Evolutionary conservation across 129 eudicot genomes (phyloP).

Genomic region (Apium graveolens): DNA sequence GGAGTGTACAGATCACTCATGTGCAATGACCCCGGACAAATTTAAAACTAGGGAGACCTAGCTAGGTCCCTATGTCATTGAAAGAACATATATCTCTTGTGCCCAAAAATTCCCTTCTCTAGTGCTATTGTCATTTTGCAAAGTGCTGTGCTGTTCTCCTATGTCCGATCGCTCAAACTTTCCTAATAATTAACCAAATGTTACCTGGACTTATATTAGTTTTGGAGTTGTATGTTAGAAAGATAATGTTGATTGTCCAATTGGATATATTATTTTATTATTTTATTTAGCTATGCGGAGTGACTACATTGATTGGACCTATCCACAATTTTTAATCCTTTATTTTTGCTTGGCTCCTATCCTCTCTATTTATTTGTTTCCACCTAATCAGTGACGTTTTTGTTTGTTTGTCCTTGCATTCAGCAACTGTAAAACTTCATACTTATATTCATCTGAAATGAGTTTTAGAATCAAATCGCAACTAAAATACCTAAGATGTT

Average conservation of each 20-base stretch:
- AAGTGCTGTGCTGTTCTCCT: conserved; percentile 4
- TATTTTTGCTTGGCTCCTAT: background rate
- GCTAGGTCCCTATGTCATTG: conserved; percentile 1
- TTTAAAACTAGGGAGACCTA: background rate
- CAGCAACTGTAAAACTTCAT: background rate
- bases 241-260: background rate
- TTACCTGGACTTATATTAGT: background rate
- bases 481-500: no score
- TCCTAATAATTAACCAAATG: background rate
- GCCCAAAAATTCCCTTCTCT: conserved; percentile 3
- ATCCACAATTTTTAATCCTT: background rate
- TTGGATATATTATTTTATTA: background rate
- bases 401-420: background rate
- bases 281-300: background rate
- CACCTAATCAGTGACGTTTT: background rate
- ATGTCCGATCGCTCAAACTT: background rate
- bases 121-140: background rate
- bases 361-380: background rate
- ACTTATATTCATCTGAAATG: background rate
- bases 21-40: background rate
- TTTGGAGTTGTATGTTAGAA: background rate
- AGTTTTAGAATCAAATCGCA: no score
- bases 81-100: background rate
- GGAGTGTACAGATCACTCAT: conserved; percentile 3
- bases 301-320: background rate